These are phyloP conservation scores for Friedmanniomyces endolithicus DNA, from an alignment of 495 filamentous ascomycete species.

Conservation along the genomic window DNA sequence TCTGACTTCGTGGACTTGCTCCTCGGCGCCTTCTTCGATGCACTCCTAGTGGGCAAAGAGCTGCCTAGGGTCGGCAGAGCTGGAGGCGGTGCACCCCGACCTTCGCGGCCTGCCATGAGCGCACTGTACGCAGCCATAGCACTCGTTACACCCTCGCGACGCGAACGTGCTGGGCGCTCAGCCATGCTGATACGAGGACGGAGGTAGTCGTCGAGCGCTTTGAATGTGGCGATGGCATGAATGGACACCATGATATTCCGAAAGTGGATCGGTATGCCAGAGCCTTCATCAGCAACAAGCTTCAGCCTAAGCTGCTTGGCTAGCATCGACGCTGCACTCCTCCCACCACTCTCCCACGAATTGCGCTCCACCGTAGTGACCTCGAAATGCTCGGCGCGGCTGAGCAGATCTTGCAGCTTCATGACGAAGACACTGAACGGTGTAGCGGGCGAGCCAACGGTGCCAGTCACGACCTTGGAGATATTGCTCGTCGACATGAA, in stretches of 20 bases:
- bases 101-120: constrained; percentile 38
- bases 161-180: constrained; percentile 60
- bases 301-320: constrained; percentile 89
- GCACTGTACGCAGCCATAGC: constrained; percentile 69
- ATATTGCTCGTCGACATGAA: constrained; percentile 67
- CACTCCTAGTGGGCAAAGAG: constrained; percentile 18
- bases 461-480: constrained; percentile 45
- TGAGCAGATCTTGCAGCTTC: constrained; percentile 90
- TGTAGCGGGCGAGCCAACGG: constrained; percentile 53
- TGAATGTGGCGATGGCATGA: constrained; percentile 96
- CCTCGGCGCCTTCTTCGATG: constrained; percentile 10
- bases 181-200: constrained; percentile 75
- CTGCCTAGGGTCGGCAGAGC: constrained; percentile 6
- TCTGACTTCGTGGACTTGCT: constrained; percentile 27
- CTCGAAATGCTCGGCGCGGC: constrained; percentile 94
- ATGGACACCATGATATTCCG: constrained; percentile 95
- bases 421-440: constrained; percentile 84
- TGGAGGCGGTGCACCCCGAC: constrained; percentile 12
- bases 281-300: constrained; percentile 78
- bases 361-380: constrained; percentile 92
- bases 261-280: constrained; percentile 72
- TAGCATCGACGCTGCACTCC: constrained; percentile 88
- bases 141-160: constrained; percentile 52
- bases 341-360: constrained; percentile 79
- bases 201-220: constrained; percentile 91